A percentile compares a stretch with the other conserved stretches of the same genome.
Conservation (phyloP, 116 monocot species). For the Phalaenopsis hybrid region DNA sequence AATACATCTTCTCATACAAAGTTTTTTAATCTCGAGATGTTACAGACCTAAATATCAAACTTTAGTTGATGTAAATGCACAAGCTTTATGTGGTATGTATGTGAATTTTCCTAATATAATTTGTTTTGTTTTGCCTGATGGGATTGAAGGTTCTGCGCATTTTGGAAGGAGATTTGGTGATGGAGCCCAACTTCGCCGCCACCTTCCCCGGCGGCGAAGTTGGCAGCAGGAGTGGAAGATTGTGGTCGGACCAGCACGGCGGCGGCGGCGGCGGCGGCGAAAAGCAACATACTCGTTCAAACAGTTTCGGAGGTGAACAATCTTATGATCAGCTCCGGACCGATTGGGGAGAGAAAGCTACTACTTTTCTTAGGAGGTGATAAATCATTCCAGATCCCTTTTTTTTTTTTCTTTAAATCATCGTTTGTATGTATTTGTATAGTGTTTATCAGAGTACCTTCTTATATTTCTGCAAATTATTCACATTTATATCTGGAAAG, state of each 20-base stretch:
- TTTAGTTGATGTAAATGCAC: too few relatives aligned
- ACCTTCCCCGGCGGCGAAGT: slow-evolving; percentile 24
- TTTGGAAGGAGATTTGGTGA: slow-evolving; percentile 57
- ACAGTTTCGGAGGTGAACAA: slow-evolving; percentile 12
- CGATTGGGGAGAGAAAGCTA: slow-evolving; percentile 22
- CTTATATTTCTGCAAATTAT: too few relatives aligned
- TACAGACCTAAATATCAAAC: too few relatives aligned
- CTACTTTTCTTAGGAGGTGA: not conserved
- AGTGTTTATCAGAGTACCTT: too few relatives aligned
- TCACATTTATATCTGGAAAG: too few relatives aligned
- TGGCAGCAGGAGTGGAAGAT: slow-evolving; percentile 34
- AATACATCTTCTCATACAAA: too few relatives aligned
- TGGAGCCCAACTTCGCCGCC: slow-evolving; percentile 31
- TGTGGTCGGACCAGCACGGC: slow-evolving; percentile 24
- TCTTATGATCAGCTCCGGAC: slow-evolving; percentile 25
- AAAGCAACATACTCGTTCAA: not conserved
- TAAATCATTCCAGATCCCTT: not conserved
- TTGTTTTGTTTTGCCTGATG: not conserved
- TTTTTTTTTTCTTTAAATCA: too few relatives aligned
- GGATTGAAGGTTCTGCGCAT: slow-evolving; percentile 57
- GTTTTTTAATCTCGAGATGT: too few relatives aligned
- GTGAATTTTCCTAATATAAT: too few relatives aligned
- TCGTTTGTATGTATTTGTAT: too few relatives aligned
- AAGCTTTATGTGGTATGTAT: too few relatives aligned
- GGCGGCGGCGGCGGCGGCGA: too few relatives aligned